These are phyloP conservation scores for Staphylotrichum tortipilum DNA, from an alignment of 495 filamentous ascomycete species.

Conservation along the genomic window DNA sequence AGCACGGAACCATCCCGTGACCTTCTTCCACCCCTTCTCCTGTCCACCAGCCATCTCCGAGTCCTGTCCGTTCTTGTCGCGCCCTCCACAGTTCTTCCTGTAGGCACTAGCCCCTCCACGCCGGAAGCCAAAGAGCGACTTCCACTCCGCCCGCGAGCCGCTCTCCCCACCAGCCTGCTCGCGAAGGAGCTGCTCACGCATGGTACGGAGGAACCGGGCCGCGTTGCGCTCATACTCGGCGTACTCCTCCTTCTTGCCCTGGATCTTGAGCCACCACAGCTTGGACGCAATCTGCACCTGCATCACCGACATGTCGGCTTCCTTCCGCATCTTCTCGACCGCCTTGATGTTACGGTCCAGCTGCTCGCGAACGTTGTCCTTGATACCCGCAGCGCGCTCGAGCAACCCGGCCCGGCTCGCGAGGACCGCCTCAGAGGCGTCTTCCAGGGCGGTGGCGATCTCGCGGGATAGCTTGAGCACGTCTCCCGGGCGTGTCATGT, in stretches of 20 bases:
- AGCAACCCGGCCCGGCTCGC: conserved; percentile 14
- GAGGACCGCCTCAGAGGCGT: conserved; percentile 20
- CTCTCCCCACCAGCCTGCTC: not conserved
- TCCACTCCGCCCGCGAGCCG: not conserved
- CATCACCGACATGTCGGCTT: conserved; percentile 27
- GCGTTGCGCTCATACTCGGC: conserved; percentile 35
- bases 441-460: conserved; percentile 21
- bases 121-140: not conserved
- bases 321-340: conserved; percentile 21
- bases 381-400: conserved; percentile 17
- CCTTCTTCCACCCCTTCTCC: conserved; percentile 17
- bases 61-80: not conserved
- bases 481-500: conserved; percentile 28
- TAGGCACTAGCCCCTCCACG: not conserved
- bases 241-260: conserved; percentile 34
- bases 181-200: conserved; percentile 13
- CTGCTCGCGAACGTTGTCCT: conserved; percentile 12
- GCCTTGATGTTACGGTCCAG: conserved; percentile 18
- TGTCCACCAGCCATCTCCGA: not conserved
- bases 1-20: conserved; percentile 8
- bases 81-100: not conserved
- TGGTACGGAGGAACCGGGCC: conserved; percentile 24
- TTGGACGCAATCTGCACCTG: conserved; percentile 36
- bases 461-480: conserved; percentile 25
- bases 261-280: conserved; percentile 40